Base-by-base conservation (phyloP, 129 eudicot species). In the Logfia minima region DNA sequence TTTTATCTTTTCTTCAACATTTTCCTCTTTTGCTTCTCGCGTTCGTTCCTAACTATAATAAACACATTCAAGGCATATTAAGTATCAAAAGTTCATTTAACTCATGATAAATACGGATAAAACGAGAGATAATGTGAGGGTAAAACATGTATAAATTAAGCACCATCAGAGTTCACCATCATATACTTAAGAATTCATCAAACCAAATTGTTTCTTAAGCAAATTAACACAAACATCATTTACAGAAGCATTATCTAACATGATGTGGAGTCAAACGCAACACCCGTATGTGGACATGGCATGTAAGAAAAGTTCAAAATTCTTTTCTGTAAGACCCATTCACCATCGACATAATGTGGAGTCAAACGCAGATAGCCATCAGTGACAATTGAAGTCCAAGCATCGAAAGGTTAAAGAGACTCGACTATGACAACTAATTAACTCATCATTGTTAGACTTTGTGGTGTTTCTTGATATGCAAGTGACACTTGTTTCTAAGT, bases 271-370 rank as follows among this genome's bases (percentile, higher is more conserved):
- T n/a, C n/a, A n/a, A n/a, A n/a, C n/a, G n/a, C n/a, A 75, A 35
- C 14, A 43, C 59, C 41, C 0, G 41, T 23, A 21, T 75, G 60
- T 78, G 64, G 74, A 31, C 66, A 58, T 4, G 80, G 74, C 64
- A 76, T 23, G 29, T 45, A 34, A 51, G 29, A 67, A 66, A 78
- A 78, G 13, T 56, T 70, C 10, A 78, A 10, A 70, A 70, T 34
- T 65, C 37, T 78, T 13, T 77, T 77, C 14, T 53, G 26, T 9
- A 77, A 77, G 0, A 68, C 39, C 37, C 75, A 77, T n/a, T 48
- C 22, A 6, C 31, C 10, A 68, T 77, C 56, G 4, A 68, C 68
- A 55, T 26, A 77, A 22, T 77, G 75, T 9, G 68, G 19, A 5
- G 59, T 53, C 13, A 77, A 60, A 23, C 66, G 26, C 18, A 77